These are phyloP conservation scores for Paramecium pentaurelia DNA, from an alignment of 73 alveolate species.

Conservation along the genomic window DNA sequence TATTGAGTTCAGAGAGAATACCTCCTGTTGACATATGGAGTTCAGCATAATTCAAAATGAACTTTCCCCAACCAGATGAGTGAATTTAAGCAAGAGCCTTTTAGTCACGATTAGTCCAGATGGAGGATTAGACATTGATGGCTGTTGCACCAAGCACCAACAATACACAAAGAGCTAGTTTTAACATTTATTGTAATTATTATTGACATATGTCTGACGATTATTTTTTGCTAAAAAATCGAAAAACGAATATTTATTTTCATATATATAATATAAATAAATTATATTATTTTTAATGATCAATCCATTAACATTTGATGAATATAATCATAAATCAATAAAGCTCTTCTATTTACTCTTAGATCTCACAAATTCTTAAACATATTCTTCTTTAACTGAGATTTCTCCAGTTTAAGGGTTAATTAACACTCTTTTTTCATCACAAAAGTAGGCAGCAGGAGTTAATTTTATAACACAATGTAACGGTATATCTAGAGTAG, in stretches of 20 bases:
- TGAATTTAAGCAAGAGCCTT: slow-evolving; percentile 21
- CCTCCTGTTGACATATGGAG: slow-evolving; percentile 47
- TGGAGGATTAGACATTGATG: slow-evolving; percentile 37
- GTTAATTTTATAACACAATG: not conserved
- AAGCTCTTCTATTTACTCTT: not conserved
- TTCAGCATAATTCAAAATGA: slow-evolving; percentile 41
- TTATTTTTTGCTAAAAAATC: slow-evolving; percentile 14
- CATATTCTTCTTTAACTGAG: not conserved
- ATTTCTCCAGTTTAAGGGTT: not conserved
- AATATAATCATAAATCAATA: slow-evolving; percentile 13
- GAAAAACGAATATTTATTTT: slow-evolving; percentile 25
- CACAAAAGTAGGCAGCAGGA: slow-evolving; percentile 1
- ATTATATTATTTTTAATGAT: not conserved
- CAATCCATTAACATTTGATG: not conserved
- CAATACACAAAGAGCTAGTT: slow-evolving; percentile 2
- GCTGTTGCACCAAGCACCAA: slow-evolving; percentile 20
- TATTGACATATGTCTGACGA: not conserved
- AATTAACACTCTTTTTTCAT: not conserved
- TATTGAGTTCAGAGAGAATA: not conserved
- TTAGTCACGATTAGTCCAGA: slow-evolving; percentile 12
- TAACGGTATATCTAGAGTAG: not conserved
- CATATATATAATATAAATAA: not conserved
- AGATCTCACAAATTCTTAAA: not conserved
- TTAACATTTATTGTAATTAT: not conserved
- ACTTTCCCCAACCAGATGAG: slow-evolving; percentile 41